These are phyloP conservation scores for Heterobasidion irregulare DNA, from an alignment of 1,284 basidiomycete species.

Conservation along the genomic window DNA sequence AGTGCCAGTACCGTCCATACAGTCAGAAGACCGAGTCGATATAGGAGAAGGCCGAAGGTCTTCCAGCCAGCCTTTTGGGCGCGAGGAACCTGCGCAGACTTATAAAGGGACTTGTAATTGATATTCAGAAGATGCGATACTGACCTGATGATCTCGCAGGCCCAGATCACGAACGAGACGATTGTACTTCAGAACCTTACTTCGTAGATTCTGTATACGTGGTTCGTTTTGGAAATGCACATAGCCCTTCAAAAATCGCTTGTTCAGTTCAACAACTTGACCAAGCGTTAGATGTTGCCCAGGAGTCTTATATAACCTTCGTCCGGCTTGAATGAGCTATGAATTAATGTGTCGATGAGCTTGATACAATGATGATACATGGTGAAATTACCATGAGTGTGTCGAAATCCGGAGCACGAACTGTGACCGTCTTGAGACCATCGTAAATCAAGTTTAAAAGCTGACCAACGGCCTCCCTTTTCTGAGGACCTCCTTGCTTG, in stretches of 20 bases:
- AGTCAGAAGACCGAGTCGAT: constrained; percentile 75
- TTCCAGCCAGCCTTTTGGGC: constrained; percentile 87
- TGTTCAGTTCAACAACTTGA: constrained; percentile 96
- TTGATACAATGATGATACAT: not conserved
- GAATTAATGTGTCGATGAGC: not conserved
- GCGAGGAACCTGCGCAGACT: constrained; percentile 53
- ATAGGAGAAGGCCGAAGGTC: constrained; percentile 77
- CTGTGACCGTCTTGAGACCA: constrained; percentile 94
- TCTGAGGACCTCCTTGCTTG: constrained; percentile 82
- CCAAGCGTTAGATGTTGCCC: constrained; percentile 92
- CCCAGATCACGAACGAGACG: constrained; percentile 87
- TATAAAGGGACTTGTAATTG: not conserved
- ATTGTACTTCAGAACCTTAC: constrained; percentile 91
- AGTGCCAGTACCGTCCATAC: constrained; percentile 87
- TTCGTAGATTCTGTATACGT: constrained; percentile 75
- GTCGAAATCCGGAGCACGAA: constrained; percentile 95
- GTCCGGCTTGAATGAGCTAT: constrained; percentile 90
- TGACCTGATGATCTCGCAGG: constrained; percentile 95
- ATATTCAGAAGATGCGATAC: constrained; percentile 3
- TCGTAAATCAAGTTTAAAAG: constrained; percentile 93
- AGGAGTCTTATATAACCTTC: constrained; percentile 91
- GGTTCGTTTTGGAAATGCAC: constrained; percentile 92
- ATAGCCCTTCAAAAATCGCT: constrained; percentile 93
- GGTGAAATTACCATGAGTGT: constrained; percentile 78
- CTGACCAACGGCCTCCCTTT: constrained; percentile 86